phyloP scores from a whole-genome alignment of 2,329 filamentous ascomycete genomes.

The Reticulascus tulasneorum region DNA sequence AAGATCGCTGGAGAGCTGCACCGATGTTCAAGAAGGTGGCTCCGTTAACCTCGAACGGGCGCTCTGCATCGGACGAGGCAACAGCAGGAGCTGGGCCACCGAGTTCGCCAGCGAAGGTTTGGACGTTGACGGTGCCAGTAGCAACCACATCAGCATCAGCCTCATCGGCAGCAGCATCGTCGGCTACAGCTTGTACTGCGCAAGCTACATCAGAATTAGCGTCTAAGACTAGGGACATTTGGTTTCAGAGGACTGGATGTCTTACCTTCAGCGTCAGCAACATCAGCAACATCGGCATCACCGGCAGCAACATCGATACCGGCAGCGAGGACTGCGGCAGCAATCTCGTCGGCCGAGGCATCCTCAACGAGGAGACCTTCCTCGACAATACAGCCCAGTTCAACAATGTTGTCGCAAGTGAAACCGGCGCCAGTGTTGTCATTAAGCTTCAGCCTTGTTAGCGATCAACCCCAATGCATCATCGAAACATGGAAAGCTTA shows the following conservation, averaged over 20 bases:
- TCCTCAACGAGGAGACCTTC: constrained; percentile 50
- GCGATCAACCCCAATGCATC: neutral
- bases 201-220: too few species aligned
- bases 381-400: constrained; percentile 53
- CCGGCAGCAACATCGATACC: neutral
- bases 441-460: constrained; percentile 2
- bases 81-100: constrained; percentile 40
- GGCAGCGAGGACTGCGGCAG: constrained; percentile 33
- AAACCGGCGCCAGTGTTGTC: constrained; percentile 22
- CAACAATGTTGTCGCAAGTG: constrained; percentile 44
- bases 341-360: constrained; percentile 47
- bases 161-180: constrained; percentile 7
- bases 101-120: constrained; percentile 38
- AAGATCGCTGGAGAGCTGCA: constrained; percentile 44
- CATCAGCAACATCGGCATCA: neutral
- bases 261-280: neutral
- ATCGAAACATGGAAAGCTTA: constrained; percentile 24
- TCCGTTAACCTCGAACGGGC: constrained; percentile 51
- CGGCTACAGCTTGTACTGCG: neutral
- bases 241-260: too few species aligned
- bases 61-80: constrained; percentile 26
- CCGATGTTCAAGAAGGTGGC: constrained; percentile 47
- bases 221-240: too few species aligned
- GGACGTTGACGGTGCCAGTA: constrained; percentile 28
- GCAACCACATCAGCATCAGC: neutral